Conservation (phyloP, 2,329 filamentous ascomycete genomes). For the Zymoseptoria ardabiliae region DNA sequence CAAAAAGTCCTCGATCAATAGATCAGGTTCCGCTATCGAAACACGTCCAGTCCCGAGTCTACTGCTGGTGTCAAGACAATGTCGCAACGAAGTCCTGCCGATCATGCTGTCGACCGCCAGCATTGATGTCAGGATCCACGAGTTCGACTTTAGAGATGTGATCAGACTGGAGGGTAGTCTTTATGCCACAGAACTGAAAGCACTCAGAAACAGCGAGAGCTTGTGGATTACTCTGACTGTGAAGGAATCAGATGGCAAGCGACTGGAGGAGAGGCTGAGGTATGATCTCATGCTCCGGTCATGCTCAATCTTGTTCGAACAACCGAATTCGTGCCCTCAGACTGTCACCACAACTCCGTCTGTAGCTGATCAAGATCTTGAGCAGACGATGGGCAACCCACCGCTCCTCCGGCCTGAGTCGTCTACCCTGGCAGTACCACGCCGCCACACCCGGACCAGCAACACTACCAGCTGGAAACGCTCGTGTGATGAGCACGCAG, state of each 20-base stretch:
- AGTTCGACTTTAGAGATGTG: slow-evolving; percentile 25
- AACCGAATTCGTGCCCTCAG: too few species aligned
- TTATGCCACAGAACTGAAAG: slow-evolving; percentile 24
- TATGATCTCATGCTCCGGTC: not conserved
- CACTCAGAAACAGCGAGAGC: slow-evolving; percentile 18
- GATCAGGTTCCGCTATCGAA: not conserved
- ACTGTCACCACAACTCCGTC: too few species aligned
- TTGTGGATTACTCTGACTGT: slow-evolving; percentile 14
- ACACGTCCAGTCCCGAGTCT: slow-evolving; percentile 15
- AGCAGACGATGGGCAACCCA: not conserved
- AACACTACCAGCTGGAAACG: not conserved
- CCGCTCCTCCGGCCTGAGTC: not conserved
- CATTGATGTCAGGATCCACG: slow-evolving; percentile 13
- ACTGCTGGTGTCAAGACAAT: slow-evolving; percentile 20
- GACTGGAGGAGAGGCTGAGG: not conserved
- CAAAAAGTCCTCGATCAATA: not conserved
- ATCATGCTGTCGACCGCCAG: slow-evolving; percentile 20
- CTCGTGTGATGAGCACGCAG: not conserved
- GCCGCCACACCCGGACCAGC: too few species aligned
- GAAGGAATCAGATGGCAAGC: slow-evolving; percentile 3
- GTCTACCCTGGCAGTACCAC: not conserved
- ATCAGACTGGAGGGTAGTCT: slow-evolving; percentile 18
- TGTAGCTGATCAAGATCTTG: not conserved
- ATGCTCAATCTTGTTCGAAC: not conserved
- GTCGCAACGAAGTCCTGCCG: slow-evolving; percentile 21